Evolutionary conservation across 2,329 filamentous ascomycete genomes (phyloP).

Genomic region (Falciphora oryzae): DNA sequence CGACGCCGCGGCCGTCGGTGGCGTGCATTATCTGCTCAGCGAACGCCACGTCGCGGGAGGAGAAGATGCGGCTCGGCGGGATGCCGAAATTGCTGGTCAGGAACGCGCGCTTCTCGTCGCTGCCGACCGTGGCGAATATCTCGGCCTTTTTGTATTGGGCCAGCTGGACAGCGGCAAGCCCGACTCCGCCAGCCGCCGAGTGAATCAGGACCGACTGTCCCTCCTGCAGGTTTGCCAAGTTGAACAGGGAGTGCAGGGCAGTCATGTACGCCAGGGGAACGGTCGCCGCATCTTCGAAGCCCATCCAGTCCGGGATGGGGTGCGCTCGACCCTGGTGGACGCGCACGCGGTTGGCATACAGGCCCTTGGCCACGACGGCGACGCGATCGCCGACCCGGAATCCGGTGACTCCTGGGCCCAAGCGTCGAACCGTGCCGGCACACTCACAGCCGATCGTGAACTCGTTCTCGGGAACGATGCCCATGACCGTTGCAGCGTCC

Average conservation of each 20-base stretch:
- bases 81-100: conserved; percentile 22
- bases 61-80: conserved; percentile 27
- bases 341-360: background rate
- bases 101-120: conserved; percentile 24
- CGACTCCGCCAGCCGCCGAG: conserved; percentile 20
- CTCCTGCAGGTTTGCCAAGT: conserved; percentile 22
- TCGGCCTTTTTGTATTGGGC: conserved; percentile 15
- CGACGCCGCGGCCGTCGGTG: conserved; percentile 25
- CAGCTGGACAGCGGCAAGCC: conserved; percentile 19
- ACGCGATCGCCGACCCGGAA: conserved; percentile 6
- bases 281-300: conserved; percentile 27
- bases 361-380: background rate
- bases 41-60: conserved; percentile 17
- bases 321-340: background rate
- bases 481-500: conserved; percentile 31
- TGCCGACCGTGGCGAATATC: conserved; percentile 27
- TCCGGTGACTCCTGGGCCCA: no score
- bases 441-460: conserved; percentile 27
- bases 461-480: conserved; percentile 22
- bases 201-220: conserved; percentile 23
- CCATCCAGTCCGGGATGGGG: conserved; percentile 26
- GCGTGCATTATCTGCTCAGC: conserved; percentile 17
- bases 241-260: conserved; percentile 23
- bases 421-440: conserved; percentile 25
- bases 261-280: conserved; percentile 27